These are phyloP conservation scores for Cladorrhinum sp. DNA, from an alignment of 2,329 filamentous ascomycete species.

Conservation along the genomic window DNA sequence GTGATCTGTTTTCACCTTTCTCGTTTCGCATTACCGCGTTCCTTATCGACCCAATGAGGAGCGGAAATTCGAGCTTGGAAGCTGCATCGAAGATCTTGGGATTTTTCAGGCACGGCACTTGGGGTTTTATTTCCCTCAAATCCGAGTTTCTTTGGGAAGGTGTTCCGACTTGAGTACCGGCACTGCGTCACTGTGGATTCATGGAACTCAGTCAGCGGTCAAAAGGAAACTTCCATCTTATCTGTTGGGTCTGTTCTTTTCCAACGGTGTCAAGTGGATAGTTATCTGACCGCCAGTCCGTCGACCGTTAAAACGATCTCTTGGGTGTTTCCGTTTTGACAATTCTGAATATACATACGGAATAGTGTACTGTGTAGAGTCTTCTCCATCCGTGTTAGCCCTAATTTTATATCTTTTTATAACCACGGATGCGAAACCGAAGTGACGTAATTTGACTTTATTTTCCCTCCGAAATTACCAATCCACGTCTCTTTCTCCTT, in stretches of 20 bases:
- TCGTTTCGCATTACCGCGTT: not conserved
- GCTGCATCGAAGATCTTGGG: not conserved
- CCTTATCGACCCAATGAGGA: slow-evolving; percentile 1
- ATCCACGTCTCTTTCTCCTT: too few relatives aligned
- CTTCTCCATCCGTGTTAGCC: not conserved
- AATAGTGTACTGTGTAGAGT: not conserved
- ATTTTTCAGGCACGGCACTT: not conserved
- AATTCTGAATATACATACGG: not conserved
- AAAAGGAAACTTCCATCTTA: not conserved
- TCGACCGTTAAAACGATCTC: not conserved
- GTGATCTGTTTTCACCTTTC: slow-evolving; percentile 2
- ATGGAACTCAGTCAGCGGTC: not conserved
- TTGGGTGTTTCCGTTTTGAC: too few relatives aligned
- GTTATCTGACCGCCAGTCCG: not conserved
- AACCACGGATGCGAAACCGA: not conserved
- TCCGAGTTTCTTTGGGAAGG: not conserved
- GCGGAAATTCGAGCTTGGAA: not conserved
- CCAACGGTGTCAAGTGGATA: not conserved
- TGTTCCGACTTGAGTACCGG: not conserved
- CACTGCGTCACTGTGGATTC: not conserved
- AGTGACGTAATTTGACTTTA: not conserved
- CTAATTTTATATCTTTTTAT: not conserved
- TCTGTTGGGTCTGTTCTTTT: not conserved
- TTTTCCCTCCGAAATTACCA: not conserved
- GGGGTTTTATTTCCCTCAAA: not conserved